A percentile compares a stretch with the other conserved stretches of the same genome.
phyloP scores from a whole-genome alignment of 192 early-diverging fungal species.

The Coemansia sp. region DNA sequence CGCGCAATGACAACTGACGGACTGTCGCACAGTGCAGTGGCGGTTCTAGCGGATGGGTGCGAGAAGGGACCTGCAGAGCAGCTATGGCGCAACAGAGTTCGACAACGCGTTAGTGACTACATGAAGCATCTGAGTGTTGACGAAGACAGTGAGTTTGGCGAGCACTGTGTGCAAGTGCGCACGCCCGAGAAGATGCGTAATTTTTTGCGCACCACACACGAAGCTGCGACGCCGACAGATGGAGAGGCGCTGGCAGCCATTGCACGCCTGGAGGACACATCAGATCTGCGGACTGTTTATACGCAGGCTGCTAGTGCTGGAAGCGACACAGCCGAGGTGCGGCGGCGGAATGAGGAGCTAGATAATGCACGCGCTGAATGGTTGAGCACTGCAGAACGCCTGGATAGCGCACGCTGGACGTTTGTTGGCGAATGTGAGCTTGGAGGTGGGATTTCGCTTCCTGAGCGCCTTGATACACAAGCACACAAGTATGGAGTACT shows the following conservation, averaged over 20 bases:
- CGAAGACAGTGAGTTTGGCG: conserved; percentile 48
- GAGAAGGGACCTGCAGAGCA: conserved; percentile 27
- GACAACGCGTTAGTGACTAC: conserved; percentile 30
- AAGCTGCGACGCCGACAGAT: conserved; percentile 12
- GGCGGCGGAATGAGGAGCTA: conserved; percentile 41
- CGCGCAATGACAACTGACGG: conserved; percentile 17
- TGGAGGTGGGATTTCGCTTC: conserved; percentile 26
- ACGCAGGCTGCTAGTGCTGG: conserved; percentile 14
- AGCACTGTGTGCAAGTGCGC: conserved; percentile 57
- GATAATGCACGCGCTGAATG: conserved; percentile 40
- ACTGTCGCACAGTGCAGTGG: conserved; percentile 13
- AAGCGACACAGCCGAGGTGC: conserved; percentile 21
- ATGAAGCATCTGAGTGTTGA: conserved; percentile 24
- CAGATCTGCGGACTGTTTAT: conserved; percentile 27
- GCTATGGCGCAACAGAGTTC: conserved; percentile 37
- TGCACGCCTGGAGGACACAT: conserved; percentile 24
- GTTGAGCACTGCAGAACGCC: conserved; percentile 12
- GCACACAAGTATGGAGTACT: conserved; percentile 28
- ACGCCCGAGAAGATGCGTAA: conserved; percentile 60
- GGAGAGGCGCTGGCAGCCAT: conserved; percentile 19
- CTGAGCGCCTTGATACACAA: conserved; percentile 35
- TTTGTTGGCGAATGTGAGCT: conserved; percentile 46
- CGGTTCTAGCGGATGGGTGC: conserved; percentile 34
- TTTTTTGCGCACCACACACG: conserved; percentile 31
- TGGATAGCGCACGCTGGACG: conserved; percentile 21